Evolutionary conservation across 345 rosid genomes (phyloP), one percentile per base, ranked within the genome.

Genomic region (Psidium friedrichsthalianum): DNA sequence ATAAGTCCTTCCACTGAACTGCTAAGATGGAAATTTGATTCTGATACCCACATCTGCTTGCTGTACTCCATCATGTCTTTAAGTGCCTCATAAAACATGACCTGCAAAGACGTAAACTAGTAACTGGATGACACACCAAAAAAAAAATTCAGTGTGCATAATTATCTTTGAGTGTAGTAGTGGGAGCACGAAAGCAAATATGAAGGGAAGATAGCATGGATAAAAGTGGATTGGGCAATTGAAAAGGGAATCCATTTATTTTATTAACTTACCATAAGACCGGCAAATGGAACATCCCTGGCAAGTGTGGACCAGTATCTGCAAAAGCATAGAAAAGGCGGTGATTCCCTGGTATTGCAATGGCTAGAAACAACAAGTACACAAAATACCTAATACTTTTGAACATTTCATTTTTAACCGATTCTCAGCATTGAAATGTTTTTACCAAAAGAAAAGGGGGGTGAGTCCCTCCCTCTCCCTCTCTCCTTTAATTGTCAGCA

Each of bases 271-370:
- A 96, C 99, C 98, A 96, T 95, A 74, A 96, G 93, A 87, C 99
- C 99, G 78, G 98, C 98, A 91, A 95, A 95, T 82, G 99, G 98
- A 42, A 96, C 95, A 92, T 96, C 99, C 91, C 99, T 94, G 44
- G 95, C 98, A 84, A 96, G 93, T 54, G 99, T 96, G 85, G 98
- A 96, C 92, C 95, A 87, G 87, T 94, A 96, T 86, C 99, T 96
- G 90, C 85, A 84, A 57, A 78, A 83, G 74, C 20, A 78, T 16
- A 0, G 42, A 57, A 44, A 80, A 82, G 54, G 86, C 56, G 29
- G 51, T 32, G 44, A 82, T 22, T 47, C 61, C 24, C 21, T n/a
- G n/a, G 82, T 57, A 32, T 47, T 54, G 64, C 25, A 7, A 61
- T 32, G 21, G 78, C 47, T 74, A 82, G 4, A 7, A 64, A 82